phyloP scores from a whole-genome alignment of 1,139 yeast species.

The Wickerhamiella infanticola region DNA sequence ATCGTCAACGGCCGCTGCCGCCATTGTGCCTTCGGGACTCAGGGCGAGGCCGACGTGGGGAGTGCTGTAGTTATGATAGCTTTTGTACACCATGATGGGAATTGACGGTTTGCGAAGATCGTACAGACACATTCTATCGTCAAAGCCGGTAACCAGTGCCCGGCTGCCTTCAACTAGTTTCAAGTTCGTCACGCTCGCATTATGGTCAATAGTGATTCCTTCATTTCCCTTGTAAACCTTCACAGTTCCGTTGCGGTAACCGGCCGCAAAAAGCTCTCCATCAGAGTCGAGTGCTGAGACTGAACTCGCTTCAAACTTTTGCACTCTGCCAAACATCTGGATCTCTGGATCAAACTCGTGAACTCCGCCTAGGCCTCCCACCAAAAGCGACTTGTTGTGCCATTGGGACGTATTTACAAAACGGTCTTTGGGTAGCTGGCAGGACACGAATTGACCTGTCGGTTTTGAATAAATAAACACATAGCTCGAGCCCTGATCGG shows the following conservation, averaged over 20 bases:
- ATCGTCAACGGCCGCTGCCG: constrained; percentile 9
- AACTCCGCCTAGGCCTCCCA: background rate
- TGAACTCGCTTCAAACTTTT: background rate
- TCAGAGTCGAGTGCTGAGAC: background rate
- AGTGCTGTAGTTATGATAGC: constrained; percentile 10
- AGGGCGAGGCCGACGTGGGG: constrained; percentile 9
- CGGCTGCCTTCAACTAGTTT: background rate
- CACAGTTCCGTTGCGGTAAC: constrained; percentile 7
- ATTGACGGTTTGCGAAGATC: constrained; percentile 5
- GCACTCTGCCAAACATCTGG: background rate
- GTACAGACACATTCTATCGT: constrained; percentile 10
- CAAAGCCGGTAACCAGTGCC: constrained; percentile 9
- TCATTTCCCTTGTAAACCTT: background rate
- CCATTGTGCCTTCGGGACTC: background rate
- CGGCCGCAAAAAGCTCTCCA: constrained; percentile 1
- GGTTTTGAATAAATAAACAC: background rate
- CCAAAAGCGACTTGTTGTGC: background rate
- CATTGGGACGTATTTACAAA: background rate
- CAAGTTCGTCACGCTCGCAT: constrained; percentile 4
- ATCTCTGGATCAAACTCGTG: background rate
- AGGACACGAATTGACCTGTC: background rate
- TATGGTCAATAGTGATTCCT: background rate
- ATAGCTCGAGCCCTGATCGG: background rate
- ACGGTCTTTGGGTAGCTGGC: background rate
- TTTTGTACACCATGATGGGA: constrained; percentile 4